phyloP scores from a whole-genome alignment of 1,284 basidiomycete species.

The Cryptococcus wingfieldii region DNA sequence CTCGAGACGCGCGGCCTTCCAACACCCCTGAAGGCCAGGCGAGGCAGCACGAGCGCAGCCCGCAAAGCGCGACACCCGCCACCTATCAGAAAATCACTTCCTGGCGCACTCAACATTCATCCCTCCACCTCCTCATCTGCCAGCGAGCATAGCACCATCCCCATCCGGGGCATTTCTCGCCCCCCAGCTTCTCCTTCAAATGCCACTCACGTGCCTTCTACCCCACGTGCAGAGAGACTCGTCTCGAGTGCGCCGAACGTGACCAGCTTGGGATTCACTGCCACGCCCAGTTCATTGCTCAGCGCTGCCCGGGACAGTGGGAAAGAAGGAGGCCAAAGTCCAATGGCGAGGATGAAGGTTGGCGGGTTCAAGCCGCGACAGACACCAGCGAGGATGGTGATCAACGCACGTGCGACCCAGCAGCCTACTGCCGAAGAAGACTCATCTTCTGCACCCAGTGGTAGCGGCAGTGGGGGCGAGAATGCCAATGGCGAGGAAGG shows the following conservation, averaged over 20 bases:
- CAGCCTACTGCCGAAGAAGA: background rate
- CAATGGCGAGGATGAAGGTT: constrained; percentile 33
- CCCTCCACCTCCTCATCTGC: background rate
- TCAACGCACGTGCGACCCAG: constrained; percentile 25
- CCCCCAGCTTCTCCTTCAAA: constrained; percentile 7
- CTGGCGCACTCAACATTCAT: background rate
- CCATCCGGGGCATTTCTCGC: constrained; percentile 30
- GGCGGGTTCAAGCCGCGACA: constrained; percentile 41
- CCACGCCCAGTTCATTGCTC: background rate
- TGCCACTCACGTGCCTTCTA: constrained; percentile 12
- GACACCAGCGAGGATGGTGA: constrained; percentile 32
- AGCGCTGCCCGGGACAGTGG: background rate
- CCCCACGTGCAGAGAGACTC: constrained; percentile 4
- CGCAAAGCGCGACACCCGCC: constrained; percentile 17
- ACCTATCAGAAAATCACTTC: constrained; percentile 11
- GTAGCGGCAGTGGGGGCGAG: background rate
- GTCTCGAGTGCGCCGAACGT: constrained; percentile 13
- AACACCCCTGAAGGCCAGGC: constrained; percentile 16
- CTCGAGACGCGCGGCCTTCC: constrained; percentile 10
- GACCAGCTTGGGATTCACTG: constrained; percentile 1
- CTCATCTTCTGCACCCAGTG: background rate
- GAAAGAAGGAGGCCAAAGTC: constrained; percentile 1
- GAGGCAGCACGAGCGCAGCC: background rate
- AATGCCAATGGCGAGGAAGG: background rate
- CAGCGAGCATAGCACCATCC: constrained; percentile 32